Evolutionary conservation across 2,329 filamentous ascomycete species (phyloP).

Genomic region (Lachnellula arida): DNA sequence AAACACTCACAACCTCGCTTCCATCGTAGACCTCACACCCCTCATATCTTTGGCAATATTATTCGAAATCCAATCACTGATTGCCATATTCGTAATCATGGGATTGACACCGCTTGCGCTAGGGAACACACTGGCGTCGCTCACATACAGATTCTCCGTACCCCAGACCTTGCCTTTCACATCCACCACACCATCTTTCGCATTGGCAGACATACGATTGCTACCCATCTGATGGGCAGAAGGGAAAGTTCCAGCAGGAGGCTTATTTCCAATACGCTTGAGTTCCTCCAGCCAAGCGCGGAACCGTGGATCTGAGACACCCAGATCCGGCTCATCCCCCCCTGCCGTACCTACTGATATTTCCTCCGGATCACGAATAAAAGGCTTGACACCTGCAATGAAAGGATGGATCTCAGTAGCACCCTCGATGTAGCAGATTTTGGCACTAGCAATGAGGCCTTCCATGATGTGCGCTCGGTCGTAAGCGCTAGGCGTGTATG

Average conservation of each 20-base stretch:
- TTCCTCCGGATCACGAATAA: slow-evolving; percentile 34
- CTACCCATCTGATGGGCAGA: slow-evolving; percentile 82
- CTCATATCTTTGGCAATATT: slow-evolving; percentile 47
- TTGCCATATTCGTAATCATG: slow-evolving; percentile 73
- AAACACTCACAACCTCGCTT: slow-evolving; percentile 10
- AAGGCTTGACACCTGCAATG: slow-evolving; percentile 59
- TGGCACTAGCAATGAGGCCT: slow-evolving; percentile 65
- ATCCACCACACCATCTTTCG: slow-evolving; percentile 53
- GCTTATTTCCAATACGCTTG: slow-evolving; percentile 44
- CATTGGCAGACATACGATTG: slow-evolving; percentile 59
- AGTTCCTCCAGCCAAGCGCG: slow-evolving; percentile 54
- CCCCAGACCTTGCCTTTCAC: slow-evolving; percentile 60
- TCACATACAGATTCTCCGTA: slow-evolving; percentile 59
- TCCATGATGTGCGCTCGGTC: slow-evolving; percentile 70
- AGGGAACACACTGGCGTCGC: slow-evolving; percentile 72
- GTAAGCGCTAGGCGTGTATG: slow-evolving; percentile 66
- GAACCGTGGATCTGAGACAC: slow-evolving; percentile 57
- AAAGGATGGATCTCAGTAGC: slow-evolving; percentile 73
- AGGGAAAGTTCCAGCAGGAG: slow-evolving; percentile 50
- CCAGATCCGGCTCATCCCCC: slow-evolving; percentile 25
- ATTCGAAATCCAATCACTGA: slow-evolving; percentile 60
- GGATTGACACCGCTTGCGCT: slow-evolving; percentile 76
- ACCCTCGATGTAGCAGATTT: slow-evolving; percentile 73
- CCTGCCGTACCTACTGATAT: neutral
- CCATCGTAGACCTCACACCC: slow-evolving; percentile 4